phyloP scores from a whole-genome alignment of 1,284 basidiomycete genomes.

The Ustilago sp. region DNA sequence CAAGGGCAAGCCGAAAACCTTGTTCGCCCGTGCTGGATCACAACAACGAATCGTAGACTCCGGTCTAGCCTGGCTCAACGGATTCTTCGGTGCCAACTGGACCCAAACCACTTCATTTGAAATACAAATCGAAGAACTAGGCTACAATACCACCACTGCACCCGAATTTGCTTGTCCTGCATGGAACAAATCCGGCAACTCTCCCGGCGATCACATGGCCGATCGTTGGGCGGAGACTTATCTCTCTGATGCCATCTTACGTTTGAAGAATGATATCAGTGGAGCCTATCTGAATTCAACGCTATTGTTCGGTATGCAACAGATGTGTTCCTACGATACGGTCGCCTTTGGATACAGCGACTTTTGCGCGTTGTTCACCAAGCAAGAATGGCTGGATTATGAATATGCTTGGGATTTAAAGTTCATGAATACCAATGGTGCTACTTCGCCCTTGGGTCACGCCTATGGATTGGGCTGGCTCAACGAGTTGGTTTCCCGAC shows the following conservation, averaged over 20 bases:
- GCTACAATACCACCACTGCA: conserved; percentile 66
- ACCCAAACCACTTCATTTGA: conserved; percentile 52
- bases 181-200: conserved; percentile 18
- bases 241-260: conserved; percentile 56
- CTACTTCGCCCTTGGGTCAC: conserved; percentile 81
- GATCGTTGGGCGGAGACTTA: conserved; percentile 60
- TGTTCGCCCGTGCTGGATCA: conserved; percentile 64
- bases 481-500: conserved; percentile 65
- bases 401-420: conserved; percentile 75
- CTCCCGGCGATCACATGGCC: conserved; percentile 27
- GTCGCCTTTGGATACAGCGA: conserved; percentile 88
- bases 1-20: conserved; percentile 31
- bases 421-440: conserved; percentile 77
- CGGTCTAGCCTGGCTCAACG: conserved; percentile 57
- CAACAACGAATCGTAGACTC: conserved; percentile 68
- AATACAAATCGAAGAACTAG: conserved; percentile 63
- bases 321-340: conserved; percentile 73
- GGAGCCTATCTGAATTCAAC: conserved; percentile 49
- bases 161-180: conserved; percentile 62
- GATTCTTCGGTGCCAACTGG: conserved; percentile 56
- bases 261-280: conserved; percentile 53
- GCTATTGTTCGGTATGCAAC: conserved; percentile 61
- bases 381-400: conserved; percentile 89
- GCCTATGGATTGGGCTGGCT: conserved; percentile 87
- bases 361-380: conserved; percentile 89